Conservation (phyloP, 2,329 filamentous ascomycete species). For the Thelonectria olida region DNA sequence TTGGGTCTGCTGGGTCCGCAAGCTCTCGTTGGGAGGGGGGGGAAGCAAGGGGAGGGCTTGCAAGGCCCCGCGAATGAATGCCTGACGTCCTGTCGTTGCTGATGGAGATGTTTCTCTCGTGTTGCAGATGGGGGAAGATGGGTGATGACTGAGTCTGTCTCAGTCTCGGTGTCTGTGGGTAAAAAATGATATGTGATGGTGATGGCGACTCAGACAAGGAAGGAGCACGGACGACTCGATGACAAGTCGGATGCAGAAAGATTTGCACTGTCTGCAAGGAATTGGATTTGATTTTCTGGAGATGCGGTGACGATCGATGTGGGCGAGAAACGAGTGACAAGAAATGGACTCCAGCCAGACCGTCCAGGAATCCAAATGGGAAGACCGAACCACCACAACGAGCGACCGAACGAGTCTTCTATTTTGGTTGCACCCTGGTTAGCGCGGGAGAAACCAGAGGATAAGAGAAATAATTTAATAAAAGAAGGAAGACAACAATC, state of each 20-base stretch:
- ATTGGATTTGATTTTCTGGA: not conserved
- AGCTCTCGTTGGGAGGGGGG: slow-evolving; percentile 7
- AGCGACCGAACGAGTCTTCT: slow-evolving; percentile 1
- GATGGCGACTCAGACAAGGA: not conserved
- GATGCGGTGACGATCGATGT: not conserved
- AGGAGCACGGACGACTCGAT: slow-evolving; percentile 1
- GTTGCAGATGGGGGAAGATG: slow-evolving; percentile 9
- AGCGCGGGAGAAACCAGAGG: slow-evolving; percentile 4
- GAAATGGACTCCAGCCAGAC: not conserved
- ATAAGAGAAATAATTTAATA: not conserved
- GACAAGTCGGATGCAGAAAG: not conserved
- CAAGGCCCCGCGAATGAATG: slow-evolving; percentile 21
- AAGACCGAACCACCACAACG: not conserved
- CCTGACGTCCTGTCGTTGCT: slow-evolving; percentile 18
- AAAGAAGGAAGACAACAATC: slow-evolving; percentile 2
- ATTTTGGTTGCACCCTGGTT: slow-evolving; percentile 11
- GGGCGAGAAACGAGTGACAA: slow-evolving; percentile 9
- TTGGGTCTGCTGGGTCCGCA: slow-evolving; percentile 29
- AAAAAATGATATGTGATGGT: not conserved
- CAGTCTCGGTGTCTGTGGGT: not conserved
- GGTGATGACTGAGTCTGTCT: not conserved
- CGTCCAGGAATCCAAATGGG: not conserved
- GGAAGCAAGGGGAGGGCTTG: slow-evolving; percentile 7
- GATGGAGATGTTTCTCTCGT: slow-evolving; percentile 20
- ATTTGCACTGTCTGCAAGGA: not conserved